Percentiles rank a stretch among this genome's conserved stretches.
Evolutionary conservation across 2,329 filamentous ascomycete genomes (phyloP).

Genomic region (Fusarium acutatum): DNA sequence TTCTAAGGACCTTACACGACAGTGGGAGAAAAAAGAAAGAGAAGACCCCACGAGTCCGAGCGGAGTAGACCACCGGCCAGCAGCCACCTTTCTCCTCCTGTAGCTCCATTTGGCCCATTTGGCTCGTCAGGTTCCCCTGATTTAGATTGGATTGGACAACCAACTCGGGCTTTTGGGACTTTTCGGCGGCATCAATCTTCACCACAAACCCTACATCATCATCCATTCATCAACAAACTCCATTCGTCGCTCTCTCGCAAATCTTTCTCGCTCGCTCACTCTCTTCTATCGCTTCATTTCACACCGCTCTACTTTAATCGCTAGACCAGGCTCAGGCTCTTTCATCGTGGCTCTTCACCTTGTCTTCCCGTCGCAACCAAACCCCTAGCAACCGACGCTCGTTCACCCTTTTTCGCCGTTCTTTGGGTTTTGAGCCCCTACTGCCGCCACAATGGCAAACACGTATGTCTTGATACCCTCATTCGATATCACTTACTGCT

Average conservation of each 20-base stretch:
- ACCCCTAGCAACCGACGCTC: conserved; percentile 25
- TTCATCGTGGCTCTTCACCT: conserved; percentile 6
- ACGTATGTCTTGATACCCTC: conserved; percentile 38
- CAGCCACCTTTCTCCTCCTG: conserved; percentile 35
- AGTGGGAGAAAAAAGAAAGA: conserved; percentile 12
- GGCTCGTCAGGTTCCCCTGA: conserved; percentile 36
- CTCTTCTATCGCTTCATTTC: conserved; percentile 8
- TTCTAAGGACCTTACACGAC: background rate
- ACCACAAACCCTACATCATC: conserved; percentile 24
- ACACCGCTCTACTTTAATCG: conserved; percentile 26
- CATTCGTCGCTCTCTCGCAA: conserved; percentile 8
- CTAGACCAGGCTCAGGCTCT: conserved; percentile 16
- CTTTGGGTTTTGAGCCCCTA: conserved; percentile 30
- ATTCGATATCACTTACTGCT: background rate
- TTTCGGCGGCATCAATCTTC: conserved; percentile 29
- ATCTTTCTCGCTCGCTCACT: conserved; percentile 10
- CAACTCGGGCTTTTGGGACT: conserved; percentile 29
- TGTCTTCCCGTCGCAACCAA: conserved; percentile 11
- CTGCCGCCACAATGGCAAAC: conserved; percentile 42
- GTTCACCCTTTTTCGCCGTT: conserved; percentile 26
- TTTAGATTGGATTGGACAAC: conserved; percentile 29
- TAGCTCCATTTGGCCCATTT: conserved; percentile 26
- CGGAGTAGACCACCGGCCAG: conserved; percentile 24
- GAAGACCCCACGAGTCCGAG: conserved; percentile 40
- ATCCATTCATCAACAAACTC: conserved; percentile 14